Evolutionary conservation across 164 flowering plant genomes (phyloP).

Genomic region (Nymphaea thermarum): DNA sequence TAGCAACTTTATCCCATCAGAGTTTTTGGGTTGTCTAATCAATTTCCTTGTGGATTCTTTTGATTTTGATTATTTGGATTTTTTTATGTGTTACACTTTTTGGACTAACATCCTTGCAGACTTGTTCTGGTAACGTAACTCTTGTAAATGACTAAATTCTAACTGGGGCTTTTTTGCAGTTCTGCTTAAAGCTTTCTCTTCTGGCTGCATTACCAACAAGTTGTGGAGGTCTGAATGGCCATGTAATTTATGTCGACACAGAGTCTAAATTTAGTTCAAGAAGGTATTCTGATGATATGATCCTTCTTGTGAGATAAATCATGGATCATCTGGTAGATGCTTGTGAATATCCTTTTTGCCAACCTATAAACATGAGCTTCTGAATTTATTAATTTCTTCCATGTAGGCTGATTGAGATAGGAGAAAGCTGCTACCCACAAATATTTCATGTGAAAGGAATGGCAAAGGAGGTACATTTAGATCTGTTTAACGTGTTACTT

Average conservation of each 20-base stretch:
- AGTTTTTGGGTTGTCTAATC: too few species aligned
- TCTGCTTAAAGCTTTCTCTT: constrained; percentile 73
- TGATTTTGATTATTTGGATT: too few species aligned
- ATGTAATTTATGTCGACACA: constrained; percentile 62
- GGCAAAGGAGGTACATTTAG: constrained; percentile 49
- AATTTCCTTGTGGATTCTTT: too few species aligned
- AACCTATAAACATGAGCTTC: neutral
- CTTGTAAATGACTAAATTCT: neutral
- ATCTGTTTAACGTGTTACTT: neutral
- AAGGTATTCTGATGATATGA: constrained; percentile 29
- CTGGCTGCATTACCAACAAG: constrained; percentile 57
- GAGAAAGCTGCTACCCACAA: constrained; percentile 64
- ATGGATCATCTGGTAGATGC: neutral
- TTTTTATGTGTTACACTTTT: too few species aligned
- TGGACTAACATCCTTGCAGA: too few species aligned
- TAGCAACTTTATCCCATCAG: too few species aligned
- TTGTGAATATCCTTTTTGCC: constrained; percentile 1
- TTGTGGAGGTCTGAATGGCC: constrained; percentile 73
- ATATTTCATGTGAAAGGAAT: constrained; percentile 53
- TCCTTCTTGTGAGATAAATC: neutral
- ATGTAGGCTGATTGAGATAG: constrained; percentile 77
- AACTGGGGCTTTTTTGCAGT: constrained; percentile 26
- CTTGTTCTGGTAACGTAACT: too few species aligned
- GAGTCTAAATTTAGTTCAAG: constrained; percentile 80
- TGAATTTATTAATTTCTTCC: neutral